Evolutionary conservation across 2,329 filamentous ascomycete species (phyloP), one percentile per base, ranked within the genome.

Genomic region (Penicillium paneum): DNA sequence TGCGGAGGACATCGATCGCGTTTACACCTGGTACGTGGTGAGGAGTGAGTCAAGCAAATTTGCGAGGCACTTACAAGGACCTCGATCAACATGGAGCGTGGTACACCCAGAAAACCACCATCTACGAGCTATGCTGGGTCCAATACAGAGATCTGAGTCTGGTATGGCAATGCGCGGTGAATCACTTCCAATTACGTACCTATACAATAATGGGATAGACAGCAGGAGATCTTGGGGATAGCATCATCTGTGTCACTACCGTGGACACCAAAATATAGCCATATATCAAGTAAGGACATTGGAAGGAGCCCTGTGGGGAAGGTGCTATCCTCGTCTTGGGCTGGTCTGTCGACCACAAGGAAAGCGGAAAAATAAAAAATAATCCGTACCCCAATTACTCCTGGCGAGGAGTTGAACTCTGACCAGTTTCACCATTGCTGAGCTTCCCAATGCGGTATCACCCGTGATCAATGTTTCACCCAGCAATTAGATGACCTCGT

Each of bases 401-500:
- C 44, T 1, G 2, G 5, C 5, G 5, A 13, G 29, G 19, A 24
- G 34, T 3, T 19, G 34, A 45, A 35, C 5, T 24, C 32, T 36
- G 7, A 19, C 44, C 5, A 24, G 44, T 47, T 38, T 47, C 32
- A 29, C 34, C 34, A 48, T 48, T 17, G 21, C 34, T 39, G 26
- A n/a, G 34, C 3, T 48, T 31, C 34, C 45, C 34, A 48, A 48
- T 48, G 45, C 34, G 34, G 34, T 48, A 29, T 47, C 32, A 47
- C 32, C 44, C 44, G 32, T 19, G 24, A 0, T 38, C 44, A 38
- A 19, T 47, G 24, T 28, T 38, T 13, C 17, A 29, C 17, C 10
- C 45, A 48, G 32, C 17, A 48, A 48, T 48, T 34, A 48, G 45
- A 39, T 15, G 26, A 5, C 34, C 24, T 48, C 17, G 45, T 40